A percentile compares a stretch with the other conserved stretches of the same genome.
Conservation (phyloP, 768 basidiomycete genomes). For the Neoboletus magnificus region DNA sequence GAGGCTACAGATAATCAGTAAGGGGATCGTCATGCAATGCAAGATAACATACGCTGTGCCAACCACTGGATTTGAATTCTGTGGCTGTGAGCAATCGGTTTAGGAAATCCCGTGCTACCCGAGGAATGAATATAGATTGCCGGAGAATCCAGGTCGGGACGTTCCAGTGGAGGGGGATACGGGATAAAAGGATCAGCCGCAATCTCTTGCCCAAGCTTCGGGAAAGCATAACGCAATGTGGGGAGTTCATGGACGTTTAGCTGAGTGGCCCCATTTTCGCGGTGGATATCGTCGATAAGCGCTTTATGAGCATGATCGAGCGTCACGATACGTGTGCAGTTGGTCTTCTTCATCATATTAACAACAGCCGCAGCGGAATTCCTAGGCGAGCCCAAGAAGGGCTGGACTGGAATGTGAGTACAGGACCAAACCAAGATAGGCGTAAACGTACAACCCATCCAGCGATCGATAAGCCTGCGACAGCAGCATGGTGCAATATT, state of each 20-base stretch:
- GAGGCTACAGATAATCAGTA: constrained; percentile 3
- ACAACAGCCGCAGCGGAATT: constrained; percentile 42
- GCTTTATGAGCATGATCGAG: constrained; percentile 15
- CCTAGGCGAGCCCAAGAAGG: constrained; percentile 38
- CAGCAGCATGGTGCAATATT: constrained; percentile 32
- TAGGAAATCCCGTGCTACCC: constrained; percentile 50
- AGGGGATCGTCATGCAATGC: background rate
- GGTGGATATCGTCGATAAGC: constrained; percentile 11
- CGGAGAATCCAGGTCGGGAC: constrained; percentile 32
- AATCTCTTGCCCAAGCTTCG: constrained; percentile 37
- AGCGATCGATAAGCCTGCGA: constrained; percentile 37
- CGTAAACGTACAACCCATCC: constrained; percentile 34
- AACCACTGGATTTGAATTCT: constrained; percentile 35
- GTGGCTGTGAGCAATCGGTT: constrained; percentile 40
- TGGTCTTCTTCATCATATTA: constrained; percentile 21
- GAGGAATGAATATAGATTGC: constrained; percentile 49
- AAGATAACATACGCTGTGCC: constrained; percentile 30
- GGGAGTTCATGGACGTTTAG: constrained; percentile 21
- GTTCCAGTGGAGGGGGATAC: constrained; percentile 11
- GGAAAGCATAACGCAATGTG: constrained; percentile 32
- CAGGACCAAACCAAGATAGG: constrained; percentile 20
- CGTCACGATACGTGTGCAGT: constrained; percentile 20
- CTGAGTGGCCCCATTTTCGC: background rate
- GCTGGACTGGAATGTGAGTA: constrained; percentile 22
- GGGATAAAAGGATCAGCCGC: constrained; percentile 13